Base-by-base conservation (phyloP, 2,329 filamentous ascomycete genomes). In the Fusarium sp. region DNA sequence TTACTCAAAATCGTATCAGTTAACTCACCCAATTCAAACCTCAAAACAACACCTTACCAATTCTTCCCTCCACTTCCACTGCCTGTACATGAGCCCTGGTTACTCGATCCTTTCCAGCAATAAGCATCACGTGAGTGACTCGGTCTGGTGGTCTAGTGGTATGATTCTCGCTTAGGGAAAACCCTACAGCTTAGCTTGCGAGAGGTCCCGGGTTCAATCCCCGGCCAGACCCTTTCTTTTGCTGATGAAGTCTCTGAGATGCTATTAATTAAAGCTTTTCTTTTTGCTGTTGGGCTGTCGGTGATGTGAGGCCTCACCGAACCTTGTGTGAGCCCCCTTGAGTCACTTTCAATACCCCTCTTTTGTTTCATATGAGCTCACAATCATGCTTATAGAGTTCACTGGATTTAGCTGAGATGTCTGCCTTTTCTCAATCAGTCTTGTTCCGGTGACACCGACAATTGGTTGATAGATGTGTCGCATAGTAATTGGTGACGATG, bases 121-220 rank as follows among this genome's bases (percentile, higher is more conserved):
- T 6, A 63, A 61, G 33, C 57, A 68, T 70, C 63, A 60, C 68
- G 52, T 73, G 63, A 60, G 49, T 64, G 62, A 62, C 1, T 13
- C 22, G 84, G 83, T 84, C 83, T 84, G 83, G 81, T 90, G 87
- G 88, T 89, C 88, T 90, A 90, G 89, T 87, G 89, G 89, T 90
- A 91, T 90, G 88, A 90, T 91, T 90, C 89, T 90, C 88, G 89
- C 89, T 90, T 90, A 91, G 89, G 89, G 89, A 80, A 75, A 73
- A 83, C 81, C 81, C 82, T 80, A 74, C 45, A 80, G 81, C 80
- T 72, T 38, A 66, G 74, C 72, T 77, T 84, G 83, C 82, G 82
- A 83, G 82, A 84, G 83, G 83, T 84, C 83, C 82, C 82, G 82
- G 82, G 83, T 83, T 84, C 83, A 82, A 84, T 84, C 82, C 83